Base-by-base conservation (phyloP, 176 grass and related monocot species). In the Saccharum spontaneum region DNA sequence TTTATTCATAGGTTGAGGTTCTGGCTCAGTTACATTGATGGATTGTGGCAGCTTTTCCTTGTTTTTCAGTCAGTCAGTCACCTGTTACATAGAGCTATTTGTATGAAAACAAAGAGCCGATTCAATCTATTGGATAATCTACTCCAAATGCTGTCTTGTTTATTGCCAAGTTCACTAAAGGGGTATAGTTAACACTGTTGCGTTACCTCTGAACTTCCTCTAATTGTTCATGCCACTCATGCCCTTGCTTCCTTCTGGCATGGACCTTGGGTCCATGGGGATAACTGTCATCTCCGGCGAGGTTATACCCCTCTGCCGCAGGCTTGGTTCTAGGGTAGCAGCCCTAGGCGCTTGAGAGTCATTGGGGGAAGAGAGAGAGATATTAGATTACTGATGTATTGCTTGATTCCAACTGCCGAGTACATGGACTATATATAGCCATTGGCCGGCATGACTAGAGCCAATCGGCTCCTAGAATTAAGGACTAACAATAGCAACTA, bases 51-150 rank as follows among this genome's bases (percentile, higher is more conserved):
- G 69, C 22, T 75, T 85, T 80, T 59, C 26, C 1, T 57, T 73
- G 18, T 67, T 60, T 69, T 69, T 17, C 31, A 33, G 22, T 61
- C 7, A 67, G 7, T 2, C 22, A 62, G 43, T 10, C 59, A 39
- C 62, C 65, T 59, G 37, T 68, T 80, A 39, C 61, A 48, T 48
- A 8, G 43, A 52, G 24, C 12, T 63, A 46, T 79, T 59, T 61
- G 87, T 75, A 60, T 45, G 20, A 44, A 83, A 81, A 88, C 60
- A 49, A 72, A 23, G 54, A 62, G 69, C 16, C 0, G 1, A 78
- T 5, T 65, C 10, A 7, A 59, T 79, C 13, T 73, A 46, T 45
- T 84, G 46, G 54, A 55, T 44, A 73, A 18, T 83, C 8, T 83
- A 57, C 34, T 77, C 67, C 55, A 67, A 57, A 79, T 43, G 65